Conservation (phyloP, 768 basidiomycete genomes). For the Xanthoconium purpureum region DNA sequence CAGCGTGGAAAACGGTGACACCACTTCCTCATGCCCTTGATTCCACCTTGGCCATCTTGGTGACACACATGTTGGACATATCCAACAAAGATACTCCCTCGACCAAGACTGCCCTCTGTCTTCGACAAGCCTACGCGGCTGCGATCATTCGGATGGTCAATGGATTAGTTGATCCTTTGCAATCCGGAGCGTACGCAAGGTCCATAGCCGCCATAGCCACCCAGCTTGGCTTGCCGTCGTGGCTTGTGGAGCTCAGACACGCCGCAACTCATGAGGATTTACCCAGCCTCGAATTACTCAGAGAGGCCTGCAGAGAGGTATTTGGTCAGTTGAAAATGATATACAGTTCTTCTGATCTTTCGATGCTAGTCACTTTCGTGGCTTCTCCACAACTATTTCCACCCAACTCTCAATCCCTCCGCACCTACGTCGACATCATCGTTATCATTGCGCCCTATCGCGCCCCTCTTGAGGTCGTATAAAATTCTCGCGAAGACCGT, state of each 20-base stretch:
- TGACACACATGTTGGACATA: constrained; percentile 56
- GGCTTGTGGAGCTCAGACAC: constrained; percentile 91
- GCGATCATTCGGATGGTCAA: constrained; percentile 90
- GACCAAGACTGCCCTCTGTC: constrained; percentile 39
- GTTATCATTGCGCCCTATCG: constrained; percentile 50
- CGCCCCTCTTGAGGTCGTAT: constrained; percentile 70
- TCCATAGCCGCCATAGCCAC: constrained; percentile 86
- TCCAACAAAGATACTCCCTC: constrained; percentile 15
- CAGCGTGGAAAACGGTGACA: constrained; percentile 76
- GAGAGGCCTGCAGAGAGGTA: constrained; percentile 75
- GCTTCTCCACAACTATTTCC: constrained; percentile 82
- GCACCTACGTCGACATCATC: constrained; percentile 32
- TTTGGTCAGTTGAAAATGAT: constrained; percentile 1
- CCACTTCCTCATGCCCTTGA: constrained; percentile 81
- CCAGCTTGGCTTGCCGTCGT: constrained; percentile 80
- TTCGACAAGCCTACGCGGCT: constrained; percentile 77
- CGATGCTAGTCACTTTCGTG: constrained; percentile 68
- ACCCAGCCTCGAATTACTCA: constrained; percentile 76
- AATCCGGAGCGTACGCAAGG: constrained; percentile 83
- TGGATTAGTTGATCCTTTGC: constrained; percentile 91
- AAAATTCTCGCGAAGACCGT: constrained; percentile 63
- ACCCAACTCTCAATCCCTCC: constrained; percentile 66
- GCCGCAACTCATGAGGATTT: constrained; percentile 95
- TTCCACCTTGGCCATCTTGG: constrained; percentile 61
- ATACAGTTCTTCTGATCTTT: neutral